Evolutionary conservation across 345 rosid genomes (phyloP).

Genomic region (Psidium guajava): DNA sequence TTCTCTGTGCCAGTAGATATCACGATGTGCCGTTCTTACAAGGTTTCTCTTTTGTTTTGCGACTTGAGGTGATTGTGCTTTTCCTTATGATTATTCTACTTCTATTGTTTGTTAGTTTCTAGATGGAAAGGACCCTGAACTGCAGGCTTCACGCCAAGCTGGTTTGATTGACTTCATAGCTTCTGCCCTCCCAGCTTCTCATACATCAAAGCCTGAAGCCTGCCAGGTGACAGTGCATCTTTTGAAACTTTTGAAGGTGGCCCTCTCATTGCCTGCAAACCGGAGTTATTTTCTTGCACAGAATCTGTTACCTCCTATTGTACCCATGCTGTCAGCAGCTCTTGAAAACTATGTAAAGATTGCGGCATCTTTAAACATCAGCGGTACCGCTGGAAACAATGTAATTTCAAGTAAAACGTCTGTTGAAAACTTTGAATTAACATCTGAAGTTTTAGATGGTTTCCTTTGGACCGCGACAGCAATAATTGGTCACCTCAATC

Average conservation of each 20-base stretch:
- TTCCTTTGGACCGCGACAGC: constrained; percentile 45
- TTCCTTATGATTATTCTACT: not conserved
- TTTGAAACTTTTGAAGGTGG: constrained; percentile 57
- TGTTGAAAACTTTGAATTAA: constrained; percentile 47
- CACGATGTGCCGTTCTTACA: not conserved
- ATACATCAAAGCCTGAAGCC: constrained; percentile 72
- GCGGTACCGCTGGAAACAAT: constrained; percentile 16
- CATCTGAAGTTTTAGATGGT: constrained; percentile 58
- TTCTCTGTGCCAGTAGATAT: not conserved
- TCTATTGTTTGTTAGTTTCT: constrained; percentile 31
- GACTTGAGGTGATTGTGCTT: not conserved
- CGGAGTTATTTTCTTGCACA: constrained; percentile 66
- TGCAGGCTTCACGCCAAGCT: constrained; percentile 71
- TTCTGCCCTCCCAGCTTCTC: constrained; percentile 72
- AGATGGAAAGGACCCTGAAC: constrained; percentile 67
- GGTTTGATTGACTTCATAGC: constrained; percentile 74
- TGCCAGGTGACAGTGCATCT: constrained; percentile 64
- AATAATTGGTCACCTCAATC: constrained; percentile 43
- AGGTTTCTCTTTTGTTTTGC: not conserved
- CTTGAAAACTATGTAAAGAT: constrained; percentile 72
- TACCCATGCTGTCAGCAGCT: constrained; percentile 63
- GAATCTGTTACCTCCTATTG: constrained; percentile 67
- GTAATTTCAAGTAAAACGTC: constrained; percentile 36
- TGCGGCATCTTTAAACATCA: constrained; percentile 50
- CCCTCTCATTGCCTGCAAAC: constrained; percentile 41